Base-by-base conservation (phyloP, 2,329 filamentous ascomycete species). In the Diaporthe vaccinii region DNA sequence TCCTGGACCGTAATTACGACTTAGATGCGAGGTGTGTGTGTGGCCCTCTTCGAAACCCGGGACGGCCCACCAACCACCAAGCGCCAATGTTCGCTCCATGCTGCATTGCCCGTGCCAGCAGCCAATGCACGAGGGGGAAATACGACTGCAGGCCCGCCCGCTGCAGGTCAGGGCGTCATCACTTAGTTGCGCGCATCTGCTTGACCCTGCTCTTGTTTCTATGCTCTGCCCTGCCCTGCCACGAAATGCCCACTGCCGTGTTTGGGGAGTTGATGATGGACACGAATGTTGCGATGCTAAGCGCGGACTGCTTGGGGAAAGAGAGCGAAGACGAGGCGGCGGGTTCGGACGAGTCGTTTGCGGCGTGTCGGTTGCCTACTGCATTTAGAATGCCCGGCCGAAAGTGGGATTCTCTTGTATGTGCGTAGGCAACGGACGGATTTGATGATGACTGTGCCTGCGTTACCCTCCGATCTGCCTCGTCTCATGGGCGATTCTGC, bases 141-240 rank as follows among this genome's bases (percentile, higher is more conserved):
- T 12, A 8, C 3, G 28, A 55, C 25, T 28, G 53, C 25, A 10
- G 17, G 28, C 15, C 7, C 14, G 57, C 12, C 57, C 28, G 34
- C 57, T 39, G 57, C 57, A 61, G 34, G 44, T 68, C 44, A 34
- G 62, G 31, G 62, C 62, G 62, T 68, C 62, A 68, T 68, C 62
- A 51, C 62, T 68, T 44, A 12, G 12, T n/a, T n/a, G 28, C 17
- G 4, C 15, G 41, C 61, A 36, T 65, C 41, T 22, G 17, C 8
- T 8, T 20, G 36, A 17, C 6, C 36, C 49, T 41, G 4, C 8
- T 3, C 10, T 1, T 39, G 2, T 39, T 22, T 39, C 34, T 67
- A 6, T n/a, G 17, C 20, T 51, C 4, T 36, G 12, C 22, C 15
- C 31, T 51, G 44, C 20, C 31, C 41, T 67, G 61, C 61, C 44